A percentile compares a stretch with the other conserved stretches of the same genome.
phyloP scores from a whole-genome alignment of 1,139 yeast species.

The Suhomyces ambrosiae region DNA sequence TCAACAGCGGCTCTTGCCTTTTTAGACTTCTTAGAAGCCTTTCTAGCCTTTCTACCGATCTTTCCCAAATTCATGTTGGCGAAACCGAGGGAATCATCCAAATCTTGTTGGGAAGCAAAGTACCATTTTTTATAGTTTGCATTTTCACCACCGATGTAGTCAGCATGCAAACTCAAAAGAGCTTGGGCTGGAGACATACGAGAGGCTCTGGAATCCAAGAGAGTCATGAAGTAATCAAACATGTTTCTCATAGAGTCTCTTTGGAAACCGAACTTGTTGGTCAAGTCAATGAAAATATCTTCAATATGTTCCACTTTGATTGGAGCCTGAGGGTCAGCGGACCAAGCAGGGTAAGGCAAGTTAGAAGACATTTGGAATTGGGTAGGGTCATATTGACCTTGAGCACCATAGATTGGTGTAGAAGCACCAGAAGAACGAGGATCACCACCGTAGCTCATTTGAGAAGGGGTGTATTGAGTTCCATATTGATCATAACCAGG shows the following conservation, averaged over 20 bases:
- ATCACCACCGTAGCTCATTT: constrained; percentile 74
- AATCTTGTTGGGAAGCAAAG: constrained; percentile 33
- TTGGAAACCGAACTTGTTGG: constrained; percentile 95
- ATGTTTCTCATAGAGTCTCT: constrained; percentile 96
- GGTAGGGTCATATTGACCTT: constrained; percentile 66
- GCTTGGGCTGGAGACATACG: constrained; percentile 98
- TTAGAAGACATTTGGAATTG: constrained; percentile 61
- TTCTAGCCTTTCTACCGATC: constrained; percentile 55
- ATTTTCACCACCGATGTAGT: constrained; percentile 58
- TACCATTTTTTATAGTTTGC: constrained; percentile 34
- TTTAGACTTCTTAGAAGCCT: constrained; percentile 59
- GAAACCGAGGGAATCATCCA: constrained; percentile 40
- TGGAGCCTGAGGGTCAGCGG: constrained; percentile 85
- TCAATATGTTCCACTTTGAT: constrained; percentile 81
- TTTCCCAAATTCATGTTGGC: constrained; percentile 74
- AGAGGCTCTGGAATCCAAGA: constrained; percentile 92
- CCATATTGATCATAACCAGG: constrained; percentile 77
- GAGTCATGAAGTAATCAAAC: constrained; percentile 93
- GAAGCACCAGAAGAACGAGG: constrained; percentile 92
- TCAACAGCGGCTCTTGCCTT: constrained; percentile 63
- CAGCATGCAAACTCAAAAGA: constrained; percentile 87
- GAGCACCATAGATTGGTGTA: constrained; percentile 85
- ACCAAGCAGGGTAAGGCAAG: constrained; percentile 94
- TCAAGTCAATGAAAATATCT: constrained; percentile 85
- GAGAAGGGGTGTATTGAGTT: constrained; percentile 79